These are phyloP conservation scores for Neolentinus lepideus DNA, from an alignment of 1,284 basidiomycete species.

Conservation along the genomic window DNA sequence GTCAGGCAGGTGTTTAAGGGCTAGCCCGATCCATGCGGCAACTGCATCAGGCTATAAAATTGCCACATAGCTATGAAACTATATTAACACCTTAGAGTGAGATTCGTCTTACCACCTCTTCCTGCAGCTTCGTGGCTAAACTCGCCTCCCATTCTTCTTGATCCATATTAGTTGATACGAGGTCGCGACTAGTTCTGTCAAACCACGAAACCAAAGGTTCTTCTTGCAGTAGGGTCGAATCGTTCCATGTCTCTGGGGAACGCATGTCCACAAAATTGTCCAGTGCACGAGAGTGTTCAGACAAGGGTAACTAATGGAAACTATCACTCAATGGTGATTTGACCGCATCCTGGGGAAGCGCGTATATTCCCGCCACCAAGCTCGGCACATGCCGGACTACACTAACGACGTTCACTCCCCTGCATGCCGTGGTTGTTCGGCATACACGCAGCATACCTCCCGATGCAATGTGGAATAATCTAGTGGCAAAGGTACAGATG, in stretches of 20 bases:
- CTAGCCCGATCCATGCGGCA: not conserved
- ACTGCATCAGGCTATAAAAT: not conserved
- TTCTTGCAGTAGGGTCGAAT: slow-evolving; percentile 19
- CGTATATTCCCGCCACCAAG: no score
- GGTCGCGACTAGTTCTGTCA: slow-evolving; percentile 1
- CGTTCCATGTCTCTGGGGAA: slow-evolving; percentile 16
- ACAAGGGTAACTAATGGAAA: not conserved
- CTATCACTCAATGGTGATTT: not conserved
- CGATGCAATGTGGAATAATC: not conserved
- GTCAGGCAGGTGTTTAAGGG: not conserved
- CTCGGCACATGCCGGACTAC: not conserved
- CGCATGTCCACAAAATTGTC: slow-evolving; percentile 8
- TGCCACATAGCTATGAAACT: not conserved
- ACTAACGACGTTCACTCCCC: not conserved
- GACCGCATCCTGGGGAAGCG: no score
- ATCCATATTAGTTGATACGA: no score
- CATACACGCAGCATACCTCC: no score
- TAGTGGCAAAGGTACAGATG: not conserved
- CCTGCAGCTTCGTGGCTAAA: not conserved
- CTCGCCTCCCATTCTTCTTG: not conserved
- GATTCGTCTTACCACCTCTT: not conserved
- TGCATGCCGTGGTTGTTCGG: no score
- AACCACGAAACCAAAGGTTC: slow-evolving; percentile 22
- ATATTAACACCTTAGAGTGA: not conserved
- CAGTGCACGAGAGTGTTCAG: not conserved